phyloP scores from a whole-genome alignment of 768 basidiomycete species.

The Dioszegia hungarica region DNA sequence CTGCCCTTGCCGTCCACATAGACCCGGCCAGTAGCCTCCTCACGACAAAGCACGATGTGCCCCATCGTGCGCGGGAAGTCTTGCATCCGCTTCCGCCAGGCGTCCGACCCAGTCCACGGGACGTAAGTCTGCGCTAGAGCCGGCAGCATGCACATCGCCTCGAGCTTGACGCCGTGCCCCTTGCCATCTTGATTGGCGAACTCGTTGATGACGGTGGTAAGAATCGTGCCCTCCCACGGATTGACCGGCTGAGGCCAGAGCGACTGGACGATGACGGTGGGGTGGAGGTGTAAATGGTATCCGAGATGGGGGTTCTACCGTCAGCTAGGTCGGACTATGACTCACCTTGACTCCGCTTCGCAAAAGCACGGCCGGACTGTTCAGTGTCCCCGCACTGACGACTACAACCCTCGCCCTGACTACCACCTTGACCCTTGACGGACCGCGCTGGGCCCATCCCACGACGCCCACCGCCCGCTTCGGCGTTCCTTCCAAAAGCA shows the following conservation, averaged over 20 bases:
- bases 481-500: background rate
- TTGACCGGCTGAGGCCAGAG: slow-evolving; percentile 30
- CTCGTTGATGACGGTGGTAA: slow-evolving; percentile 36
- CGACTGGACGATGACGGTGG: slow-evolving; percentile 25
- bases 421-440: background rate
- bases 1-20: slow-evolving; percentile 18
- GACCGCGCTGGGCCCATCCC: background rate
- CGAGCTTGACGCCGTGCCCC: slow-evolving; percentile 41
- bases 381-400: slow-evolving; percentile 32
- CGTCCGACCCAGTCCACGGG: slow-evolving; percentile 11
- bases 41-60: slow-evolving; percentile 32
- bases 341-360: slow-evolving; percentile 25
- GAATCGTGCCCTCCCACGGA: slow-evolving; percentile 42
- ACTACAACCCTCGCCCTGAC: slow-evolving; percentile 21
- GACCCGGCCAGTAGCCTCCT: slow-evolving; percentile 17
- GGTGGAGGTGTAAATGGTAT: slow-evolving; percentile 40
- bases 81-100: slow-evolving; percentile 21
- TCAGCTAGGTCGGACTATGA: background rate
- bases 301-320: slow-evolving; percentile 34
- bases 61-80: slow-evolving; percentile 21
- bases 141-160: slow-evolving; percentile 23
- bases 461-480: background rate
- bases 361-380: slow-evolving; percentile 37
- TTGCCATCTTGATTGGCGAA: slow-evolving; percentile 30
- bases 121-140: slow-evolving; percentile 1